A percentile compares a stretch with the other conserved stretches of the same genome.
phyloP scores from a whole-genome alignment of 345 rosid species.

The Clarkia xantiana region DNA sequence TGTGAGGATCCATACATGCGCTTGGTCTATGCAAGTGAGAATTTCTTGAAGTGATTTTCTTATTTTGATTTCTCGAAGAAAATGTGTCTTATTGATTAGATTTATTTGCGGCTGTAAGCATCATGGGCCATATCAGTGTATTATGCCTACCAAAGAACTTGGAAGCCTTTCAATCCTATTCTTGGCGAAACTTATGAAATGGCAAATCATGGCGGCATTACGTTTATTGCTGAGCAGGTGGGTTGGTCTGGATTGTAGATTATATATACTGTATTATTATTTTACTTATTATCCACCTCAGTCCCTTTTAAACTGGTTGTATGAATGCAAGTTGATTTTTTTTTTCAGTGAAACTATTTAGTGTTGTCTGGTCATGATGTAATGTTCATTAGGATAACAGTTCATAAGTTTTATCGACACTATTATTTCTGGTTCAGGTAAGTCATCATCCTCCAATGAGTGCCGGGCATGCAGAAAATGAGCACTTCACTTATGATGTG shows the following conservation, averaged over 20 bases:
- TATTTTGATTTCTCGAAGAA: slow-evolving; percentile 5
- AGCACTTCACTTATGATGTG: slow-evolving; percentile 67
- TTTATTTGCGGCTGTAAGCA: slow-evolving; percentile 28
- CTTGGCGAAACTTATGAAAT: slow-evolving; percentile 91
- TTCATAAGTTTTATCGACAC: background rate
- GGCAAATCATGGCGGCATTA: slow-evolving; percentile 61
- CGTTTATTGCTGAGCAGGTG: slow-evolving; percentile 86
- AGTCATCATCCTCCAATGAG: slow-evolving; percentile 95
- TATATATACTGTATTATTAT: background rate
- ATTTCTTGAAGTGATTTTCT: background rate
- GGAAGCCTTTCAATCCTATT: slow-evolving; percentile 98
- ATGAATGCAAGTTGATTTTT: too few species aligned
- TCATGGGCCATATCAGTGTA: slow-evolving; percentile 88
- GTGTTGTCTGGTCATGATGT: too few species aligned
- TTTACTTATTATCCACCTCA: background rate
- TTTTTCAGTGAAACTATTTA: too few species aligned
- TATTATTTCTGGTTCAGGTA: slow-evolving; percentile 31
- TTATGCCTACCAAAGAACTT: slow-evolving; percentile 64
- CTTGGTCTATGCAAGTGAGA: slow-evolving; percentile 69
- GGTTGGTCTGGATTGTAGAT: slow-evolving; percentile 5
- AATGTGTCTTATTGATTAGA: background rate
- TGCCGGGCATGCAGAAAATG: slow-evolving; percentile 87
- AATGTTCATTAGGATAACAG: background rate
- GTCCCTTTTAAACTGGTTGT: background rate
- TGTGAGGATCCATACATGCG: slow-evolving; percentile 84